These are phyloP conservation scores for Colletotrichum liaoningense DNA, from an alignment of 2,329 filamentous ascomycete species.

Conservation along the genomic window DNA sequence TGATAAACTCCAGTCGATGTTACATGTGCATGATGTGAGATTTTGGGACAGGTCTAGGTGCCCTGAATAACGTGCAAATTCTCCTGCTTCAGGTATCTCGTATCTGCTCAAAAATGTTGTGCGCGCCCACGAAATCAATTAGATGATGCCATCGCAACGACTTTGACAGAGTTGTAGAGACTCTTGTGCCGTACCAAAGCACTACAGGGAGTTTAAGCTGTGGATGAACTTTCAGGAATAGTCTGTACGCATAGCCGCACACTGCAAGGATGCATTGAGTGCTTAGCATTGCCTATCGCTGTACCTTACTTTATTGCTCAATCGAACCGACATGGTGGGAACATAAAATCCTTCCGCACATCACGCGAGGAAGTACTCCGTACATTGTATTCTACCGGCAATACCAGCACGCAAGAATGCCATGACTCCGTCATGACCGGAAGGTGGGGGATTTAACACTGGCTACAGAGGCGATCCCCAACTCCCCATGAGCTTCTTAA, in stretches of 20 bases:
- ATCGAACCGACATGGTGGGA: neutral
- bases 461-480: neutral
- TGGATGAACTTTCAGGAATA: neutral
- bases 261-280: neutral
- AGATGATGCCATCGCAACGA: neutral
- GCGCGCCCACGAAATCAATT: neutral
- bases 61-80: neutral
- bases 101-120: neutral
- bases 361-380: neutral
- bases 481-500: neutral
- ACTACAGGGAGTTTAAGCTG: neutral
- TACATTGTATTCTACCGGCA: too few species aligned
- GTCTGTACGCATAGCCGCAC: neutral
- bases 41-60: neutral
- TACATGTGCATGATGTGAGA: neutral
- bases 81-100: neutral
- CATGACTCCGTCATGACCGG: neutral
- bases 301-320: neutral
- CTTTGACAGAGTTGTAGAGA: neutral
- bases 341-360: neutral
- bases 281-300: neutral
- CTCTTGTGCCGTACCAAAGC: too few species aligned
- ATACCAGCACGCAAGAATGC: neutral
- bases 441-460: neutral
- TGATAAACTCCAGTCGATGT: neutral